These are phyloP conservation scores for Suillus ampliporus DNA, from an alignment of 768 basidiomycete species.

Conservation along the genomic window DNA sequence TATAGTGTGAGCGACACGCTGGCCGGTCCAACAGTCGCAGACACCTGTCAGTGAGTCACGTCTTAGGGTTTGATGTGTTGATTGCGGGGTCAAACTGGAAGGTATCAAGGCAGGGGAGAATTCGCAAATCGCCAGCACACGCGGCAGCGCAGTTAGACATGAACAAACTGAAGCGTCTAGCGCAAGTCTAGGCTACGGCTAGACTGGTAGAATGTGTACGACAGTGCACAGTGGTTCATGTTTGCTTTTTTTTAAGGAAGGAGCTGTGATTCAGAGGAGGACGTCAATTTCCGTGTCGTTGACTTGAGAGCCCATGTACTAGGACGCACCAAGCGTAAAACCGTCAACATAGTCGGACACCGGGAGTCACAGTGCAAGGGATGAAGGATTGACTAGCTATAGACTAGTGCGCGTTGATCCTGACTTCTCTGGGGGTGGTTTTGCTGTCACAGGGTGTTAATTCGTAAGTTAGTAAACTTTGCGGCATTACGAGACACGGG, in stretches of 20 bases:
- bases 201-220: background rate
- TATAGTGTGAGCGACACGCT: background rate
- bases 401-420: background rate
- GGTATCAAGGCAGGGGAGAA: background rate
- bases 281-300: background rate
- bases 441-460: background rate
- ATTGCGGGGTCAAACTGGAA: background rate
- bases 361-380: background rate
- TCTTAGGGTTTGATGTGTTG: background rate
- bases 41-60: background rate
- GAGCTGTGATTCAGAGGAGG: background rate
- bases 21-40: background rate
- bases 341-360: too few relatives aligned
- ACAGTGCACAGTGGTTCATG: background rate
- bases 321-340: background rate
- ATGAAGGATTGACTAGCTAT: background rate
- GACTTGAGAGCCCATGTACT: too few relatives aligned
- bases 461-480: background rate
- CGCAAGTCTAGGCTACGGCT: too few relatives aligned
- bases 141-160: background rate
- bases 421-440: background rate
- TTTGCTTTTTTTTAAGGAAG: background rate
- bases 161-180: background rate
- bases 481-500: slow-evolving; percentile 2
- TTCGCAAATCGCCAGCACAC: background rate